These are phyloP conservation scores for Geotrichum klebahnii DNA, from an alignment of 1,139 yeast genomes.

Conservation along the genomic window DNA sequence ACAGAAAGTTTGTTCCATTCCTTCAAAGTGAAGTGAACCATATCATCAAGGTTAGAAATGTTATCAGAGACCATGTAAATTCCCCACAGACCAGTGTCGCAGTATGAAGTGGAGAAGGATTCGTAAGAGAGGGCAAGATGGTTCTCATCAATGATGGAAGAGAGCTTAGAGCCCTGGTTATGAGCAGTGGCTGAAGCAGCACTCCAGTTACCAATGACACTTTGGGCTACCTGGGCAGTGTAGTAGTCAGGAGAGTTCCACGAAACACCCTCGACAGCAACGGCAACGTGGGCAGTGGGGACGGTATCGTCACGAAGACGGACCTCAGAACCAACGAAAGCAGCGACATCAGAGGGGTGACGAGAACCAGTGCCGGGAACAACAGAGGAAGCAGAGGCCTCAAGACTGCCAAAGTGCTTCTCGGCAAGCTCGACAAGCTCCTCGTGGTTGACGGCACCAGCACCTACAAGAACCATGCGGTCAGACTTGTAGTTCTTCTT, in stretches of 20 bases:
- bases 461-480: slow-evolving; percentile 94
- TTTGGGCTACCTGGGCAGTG: slow-evolving; percentile 93
- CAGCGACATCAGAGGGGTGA: slow-evolving; percentile 61
- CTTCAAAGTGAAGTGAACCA: slow-evolving; percentile 66
- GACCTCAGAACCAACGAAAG: slow-evolving; percentile 80
- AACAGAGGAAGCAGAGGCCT: slow-evolving; percentile 58
- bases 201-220: slow-evolving; percentile 96
- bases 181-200: slow-evolving; percentile 86
- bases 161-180: slow-evolving; percentile 80
- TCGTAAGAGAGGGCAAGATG: slow-evolving; percentile 86
- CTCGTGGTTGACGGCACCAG: slow-evolving; percentile 89
- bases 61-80: slow-evolving; percentile 84
- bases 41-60: slow-evolving; percentile 59
- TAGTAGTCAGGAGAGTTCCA: slow-evolving; percentile 97
- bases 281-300: slow-evolving; percentile 86
- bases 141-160: slow-evolving; percentile 69
- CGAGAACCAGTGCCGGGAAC: slow-evolving; percentile 69
- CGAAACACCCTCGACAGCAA: slow-evolving; percentile 96
- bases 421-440: slow-evolving; percentile 73
- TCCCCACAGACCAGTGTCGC: slow-evolving; percentile 98
- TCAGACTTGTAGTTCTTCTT: slow-evolving; percentile 88
- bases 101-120: slow-evolving; percentile 95
- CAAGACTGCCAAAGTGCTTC: slow-evolving; percentile 70
- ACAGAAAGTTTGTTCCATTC: slow-evolving; percentile 86
- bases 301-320: slow-evolving; percentile 76